Evolutionary conservation across 1,284 basidiomycete genomes (phyloP).

Genomic region (Sanghuangporus weigelae): DNA sequence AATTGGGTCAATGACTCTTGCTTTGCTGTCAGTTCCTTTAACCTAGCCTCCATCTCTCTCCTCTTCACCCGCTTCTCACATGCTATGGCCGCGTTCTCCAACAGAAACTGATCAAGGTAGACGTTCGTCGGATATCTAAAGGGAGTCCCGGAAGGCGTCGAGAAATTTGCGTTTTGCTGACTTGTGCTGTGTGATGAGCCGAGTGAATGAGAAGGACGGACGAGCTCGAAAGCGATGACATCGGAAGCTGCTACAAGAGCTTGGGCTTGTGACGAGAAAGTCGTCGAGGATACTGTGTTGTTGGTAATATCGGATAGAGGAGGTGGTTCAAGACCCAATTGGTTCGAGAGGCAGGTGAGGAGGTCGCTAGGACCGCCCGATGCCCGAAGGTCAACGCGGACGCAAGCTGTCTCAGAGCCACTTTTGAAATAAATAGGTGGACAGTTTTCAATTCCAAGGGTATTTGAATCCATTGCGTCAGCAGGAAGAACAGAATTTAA

Average conservation of each 20-base stretch:
- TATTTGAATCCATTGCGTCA: neutral
- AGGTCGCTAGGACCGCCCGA: constrained; percentile 46
- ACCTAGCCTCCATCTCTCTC: constrained; percentile 42
- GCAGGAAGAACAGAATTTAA: neutral
- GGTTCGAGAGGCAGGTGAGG: constrained; percentile 48
- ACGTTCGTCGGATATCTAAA: constrained; percentile 60
- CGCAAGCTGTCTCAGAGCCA: constrained; percentile 31
- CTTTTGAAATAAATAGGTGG: constrained; percentile 15
- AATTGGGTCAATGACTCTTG: constrained; percentile 44
- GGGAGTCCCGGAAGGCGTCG: constrained; percentile 21
- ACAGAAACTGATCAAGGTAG: constrained; percentile 67
- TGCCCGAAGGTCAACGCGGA: constrained; percentile 36
- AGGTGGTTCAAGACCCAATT: constrained; percentile 32
- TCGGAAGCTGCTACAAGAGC: constrained; percentile 58
- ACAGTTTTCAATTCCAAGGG: constrained; percentile 5
- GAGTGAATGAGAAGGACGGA: constrained; percentile 24
- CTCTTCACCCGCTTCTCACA: constrained; percentile 41
- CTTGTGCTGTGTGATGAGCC: neutral
- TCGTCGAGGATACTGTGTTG: neutral
- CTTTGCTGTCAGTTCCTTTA: constrained; percentile 39
- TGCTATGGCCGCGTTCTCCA: constrained; percentile 47
- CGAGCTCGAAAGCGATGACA: constrained; percentile 54
- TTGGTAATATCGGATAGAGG: neutral
- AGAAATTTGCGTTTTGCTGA: constrained; percentile 16
- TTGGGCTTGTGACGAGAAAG: constrained; percentile 32